Conservation (phyloP, 768 basidiomycete species). For the Mycena amicta region DNA sequence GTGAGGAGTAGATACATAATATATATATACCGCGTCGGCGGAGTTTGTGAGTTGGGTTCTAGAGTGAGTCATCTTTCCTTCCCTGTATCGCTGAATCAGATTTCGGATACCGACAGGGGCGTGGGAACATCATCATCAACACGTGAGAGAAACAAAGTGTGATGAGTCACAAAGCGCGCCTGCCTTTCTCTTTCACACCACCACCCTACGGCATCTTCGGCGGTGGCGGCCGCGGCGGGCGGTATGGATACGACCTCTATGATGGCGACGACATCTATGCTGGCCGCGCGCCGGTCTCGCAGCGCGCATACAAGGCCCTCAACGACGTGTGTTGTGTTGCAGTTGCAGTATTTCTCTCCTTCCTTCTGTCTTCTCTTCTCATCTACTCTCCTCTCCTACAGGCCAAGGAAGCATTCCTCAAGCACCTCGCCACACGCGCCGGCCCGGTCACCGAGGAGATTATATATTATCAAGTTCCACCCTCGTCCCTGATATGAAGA, state of each 20-base stretch:
- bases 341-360: background rate
- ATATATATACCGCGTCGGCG: no score
- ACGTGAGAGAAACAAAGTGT: no score
- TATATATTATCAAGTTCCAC: slow-evolving; percentile 36
- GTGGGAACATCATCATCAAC: no score
- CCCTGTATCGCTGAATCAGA: no score
- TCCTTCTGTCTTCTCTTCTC: background rate
- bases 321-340: background rate
- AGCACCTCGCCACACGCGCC: slow-evolving; percentile 28
- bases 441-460: slow-evolving; percentile 27
- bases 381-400: background rate
- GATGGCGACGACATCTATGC: background rate
- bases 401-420: slow-evolving; percentile 26
- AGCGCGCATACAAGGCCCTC: background rate
- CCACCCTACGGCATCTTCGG: background rate
- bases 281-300: background rate
- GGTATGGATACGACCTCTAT: background rate
- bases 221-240: no score
- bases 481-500: slow-evolving; percentile 35
- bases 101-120: no score
- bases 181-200: no score
- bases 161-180: no score
- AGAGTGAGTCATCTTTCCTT: no score
- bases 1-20: no score
- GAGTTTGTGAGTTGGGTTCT: no score